phyloP scores from a whole-genome alignment of 1,284 basidiomycete species.

The Heterobasidion annosum region DNA sequence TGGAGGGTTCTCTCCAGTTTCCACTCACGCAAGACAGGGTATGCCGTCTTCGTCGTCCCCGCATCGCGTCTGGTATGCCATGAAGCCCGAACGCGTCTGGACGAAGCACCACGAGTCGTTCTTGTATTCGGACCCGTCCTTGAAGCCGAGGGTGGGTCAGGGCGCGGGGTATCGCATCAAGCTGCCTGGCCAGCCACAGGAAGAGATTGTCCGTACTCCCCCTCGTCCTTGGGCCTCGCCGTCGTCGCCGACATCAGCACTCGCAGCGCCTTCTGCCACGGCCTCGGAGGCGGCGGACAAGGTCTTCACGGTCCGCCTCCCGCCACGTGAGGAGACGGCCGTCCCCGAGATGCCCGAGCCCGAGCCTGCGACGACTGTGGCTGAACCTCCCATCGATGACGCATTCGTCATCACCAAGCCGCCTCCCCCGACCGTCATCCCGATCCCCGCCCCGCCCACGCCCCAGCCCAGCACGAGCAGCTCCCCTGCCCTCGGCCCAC shows the following conservation, averaged over 20 bases:
- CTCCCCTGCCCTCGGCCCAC: background rate
- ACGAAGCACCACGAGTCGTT: slow-evolving; percentile 71
- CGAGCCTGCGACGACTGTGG: slow-evolving; percentile 21
- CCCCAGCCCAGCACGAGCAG: background rate
- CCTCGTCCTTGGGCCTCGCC: slow-evolving; percentile 11
- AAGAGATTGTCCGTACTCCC: slow-evolving; percentile 20
- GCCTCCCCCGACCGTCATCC: slow-evolving; percentile 11
- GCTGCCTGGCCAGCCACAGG: slow-evolving; percentile 36
- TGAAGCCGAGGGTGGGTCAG: slow-evolving; percentile 48
- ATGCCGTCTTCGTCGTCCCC: slow-evolving; percentile 21
- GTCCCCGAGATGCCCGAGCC: slow-evolving; percentile 11
- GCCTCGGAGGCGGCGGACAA: slow-evolving; percentile 2
- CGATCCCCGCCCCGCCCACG: slow-evolving; percentile 3
- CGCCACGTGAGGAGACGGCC: slow-evolving; percentile 21
- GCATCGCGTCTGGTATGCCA: slow-evolving; percentile 53
- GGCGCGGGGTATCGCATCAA: slow-evolving; percentile 48
- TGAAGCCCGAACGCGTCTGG: slow-evolving; percentile 73
- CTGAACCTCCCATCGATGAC: slow-evolving; percentile 19
- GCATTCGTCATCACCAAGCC: slow-evolving; percentile 10
- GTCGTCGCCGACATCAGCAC: background rate
- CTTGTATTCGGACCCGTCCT: slow-evolving; percentile 51
- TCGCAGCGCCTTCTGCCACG: slow-evolving; percentile 3
- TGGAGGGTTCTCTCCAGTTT: slow-evolving; percentile 14
- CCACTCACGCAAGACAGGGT: slow-evolving; percentile 17
- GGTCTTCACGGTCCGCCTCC: slow-evolving; percentile 29